phyloP scores from a whole-genome alignment of 2,329 filamentous ascomycete species.

The Bisporella sp. region DNA sequence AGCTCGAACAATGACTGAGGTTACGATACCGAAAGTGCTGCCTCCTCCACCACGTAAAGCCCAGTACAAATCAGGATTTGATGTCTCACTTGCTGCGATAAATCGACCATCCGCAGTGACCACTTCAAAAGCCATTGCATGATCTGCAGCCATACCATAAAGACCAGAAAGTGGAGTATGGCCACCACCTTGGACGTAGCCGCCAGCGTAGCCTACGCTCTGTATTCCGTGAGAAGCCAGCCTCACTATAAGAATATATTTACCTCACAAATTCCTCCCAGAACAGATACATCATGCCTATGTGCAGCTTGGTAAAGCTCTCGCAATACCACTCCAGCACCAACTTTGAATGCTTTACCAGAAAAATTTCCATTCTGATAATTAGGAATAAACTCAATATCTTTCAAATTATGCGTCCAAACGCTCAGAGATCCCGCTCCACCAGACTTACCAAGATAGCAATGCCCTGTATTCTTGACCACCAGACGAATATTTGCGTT shows the following conservation, averaged over 20 bases:
- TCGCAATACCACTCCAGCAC: constrained; percentile 37
- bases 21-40: constrained; percentile 52
- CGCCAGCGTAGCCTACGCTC: constrained; percentile 33
- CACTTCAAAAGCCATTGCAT: constrained; percentile 34
- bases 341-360: constrained; percentile 32
- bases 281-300: constrained; percentile 36
- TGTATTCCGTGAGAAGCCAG: constrained; percentile 19
- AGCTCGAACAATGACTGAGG: constrained; percentile 48
- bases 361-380: constrained; percentile 25
- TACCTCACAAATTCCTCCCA: constrained; percentile 40
- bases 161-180: constrained; percentile 46
- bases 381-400: constrained; percentile 30
- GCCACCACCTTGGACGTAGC: constrained; percentile 54
- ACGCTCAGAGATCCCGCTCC: constrained; percentile 39
- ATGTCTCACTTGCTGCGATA: constrained; percentile 12
- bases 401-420: constrained; percentile 42
- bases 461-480: constrained; percentile 39
- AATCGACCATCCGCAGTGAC: constrained; percentile 16
- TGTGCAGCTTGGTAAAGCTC: constrained; percentile 34
- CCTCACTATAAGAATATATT: neutral
- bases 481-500: constrained; percentile 26
- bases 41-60: constrained; percentile 20
- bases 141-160: constrained; percentile 54
- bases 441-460: constrained; percentile 38
- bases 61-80: constrained; percentile 20